These are phyloP conservation scores for Thelonectria olida DNA, from an alignment of 2,329 filamentous ascomycete species.

Conservation along the genomic window DNA sequence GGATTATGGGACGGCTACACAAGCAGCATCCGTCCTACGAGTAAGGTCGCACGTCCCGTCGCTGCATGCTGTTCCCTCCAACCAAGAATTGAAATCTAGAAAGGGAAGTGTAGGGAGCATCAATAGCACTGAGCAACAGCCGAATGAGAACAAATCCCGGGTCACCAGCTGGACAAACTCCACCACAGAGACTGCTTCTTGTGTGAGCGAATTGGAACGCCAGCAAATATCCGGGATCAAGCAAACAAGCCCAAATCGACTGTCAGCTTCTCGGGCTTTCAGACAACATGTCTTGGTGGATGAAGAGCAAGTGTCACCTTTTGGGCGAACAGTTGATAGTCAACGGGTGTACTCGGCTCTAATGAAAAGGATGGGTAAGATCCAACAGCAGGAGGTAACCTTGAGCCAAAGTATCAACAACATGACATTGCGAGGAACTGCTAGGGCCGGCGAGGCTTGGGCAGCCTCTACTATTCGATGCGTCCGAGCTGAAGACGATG, in stretches of 20 bases:
- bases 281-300: not conserved
- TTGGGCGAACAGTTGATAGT: slow-evolving; percentile 56
- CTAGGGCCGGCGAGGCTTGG: slow-evolving; percentile 21
- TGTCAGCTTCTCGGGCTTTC: slow-evolving; percentile 48
- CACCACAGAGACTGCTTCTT: slow-evolving; percentile 63
- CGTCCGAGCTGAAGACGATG: slow-evolving; percentile 45
- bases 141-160: slow-evolving; percentile 65
- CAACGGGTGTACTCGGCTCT: slow-evolving; percentile 71
- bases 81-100: slow-evolving; percentile 59
- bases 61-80: slow-evolving; percentile 57
- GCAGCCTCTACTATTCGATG: slow-evolving; percentile 45
- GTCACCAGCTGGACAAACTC: slow-evolving; percentile 80
- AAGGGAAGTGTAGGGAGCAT: slow-evolving; percentile 65
- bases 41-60: slow-evolving; percentile 61
- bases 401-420: slow-evolving; percentile 1
- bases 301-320: slow-evolving; percentile 36
- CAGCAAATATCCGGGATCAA: slow-evolving; percentile 73
- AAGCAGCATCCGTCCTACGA: slow-evolving; percentile 56
- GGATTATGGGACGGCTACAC: slow-evolving; percentile 45
- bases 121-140: slow-evolving; percentile 48
- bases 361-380: slow-evolving; percentile 63
- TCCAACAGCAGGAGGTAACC: slow-evolving; percentile 35
- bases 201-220: slow-evolving; percentile 57
- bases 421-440: slow-evolving; percentile 1
- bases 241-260: slow-evolving; percentile 57